These are phyloP conservation scores for Pyrenula aspistea DNA, from an alignment of 495 filamentous ascomycete genomes.

Conservation along the genomic window DNA sequence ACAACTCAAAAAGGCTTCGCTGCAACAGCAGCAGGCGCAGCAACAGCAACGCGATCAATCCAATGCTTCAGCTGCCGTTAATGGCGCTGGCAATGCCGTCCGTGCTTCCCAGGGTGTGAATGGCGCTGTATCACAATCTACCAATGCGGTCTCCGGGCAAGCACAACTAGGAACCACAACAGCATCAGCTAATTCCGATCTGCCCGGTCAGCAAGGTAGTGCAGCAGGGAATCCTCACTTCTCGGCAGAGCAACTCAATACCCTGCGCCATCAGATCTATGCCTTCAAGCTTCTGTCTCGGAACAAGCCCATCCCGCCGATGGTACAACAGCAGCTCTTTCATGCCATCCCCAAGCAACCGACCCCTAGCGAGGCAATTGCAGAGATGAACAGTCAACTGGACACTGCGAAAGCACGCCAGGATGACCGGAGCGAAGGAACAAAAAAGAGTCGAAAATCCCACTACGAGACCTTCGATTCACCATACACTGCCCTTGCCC, in stretches of 20 bases:
- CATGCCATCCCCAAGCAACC: conserved; percentile 51
- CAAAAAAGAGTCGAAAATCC: conserved; percentile 17
- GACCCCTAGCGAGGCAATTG: conserved; percentile 16
- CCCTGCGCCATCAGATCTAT: conserved; percentile 63
- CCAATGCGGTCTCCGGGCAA: conserved; percentile 10
- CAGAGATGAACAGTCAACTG: conserved; percentile 19
- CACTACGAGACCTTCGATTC: conserved; percentile 53
- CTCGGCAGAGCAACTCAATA: conserved; percentile 55
- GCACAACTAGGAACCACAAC: conserved; percentile 16
- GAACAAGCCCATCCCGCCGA: conserved; percentile 63
- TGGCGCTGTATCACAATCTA: conserved; percentile 17
- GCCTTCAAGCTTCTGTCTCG: conserved; percentile 75
- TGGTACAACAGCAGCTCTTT: conserved; percentile 65
- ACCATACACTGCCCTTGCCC: conserved; percentile 46
- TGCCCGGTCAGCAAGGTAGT: neutral
- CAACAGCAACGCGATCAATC: conserved; percentile 28
- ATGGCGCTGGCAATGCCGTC: conserved; percentile 23
- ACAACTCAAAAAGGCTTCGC: conserved; percentile 25
- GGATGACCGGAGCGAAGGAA: conserved; percentile 8
- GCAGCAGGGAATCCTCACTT: conserved; percentile 26
- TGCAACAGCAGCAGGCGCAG: conserved; percentile 34
- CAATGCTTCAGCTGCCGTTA: conserved; percentile 31
- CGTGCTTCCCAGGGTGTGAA: conserved; percentile 35
- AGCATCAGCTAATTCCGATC: neutral
- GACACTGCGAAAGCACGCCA: conserved; percentile 8